A percentile compares a stretch with the other conserved stretches of the same genome.
Evolutionary conservation across 345 rosid species (phyloP).

Genomic region (Camelina neglecta): DNA sequence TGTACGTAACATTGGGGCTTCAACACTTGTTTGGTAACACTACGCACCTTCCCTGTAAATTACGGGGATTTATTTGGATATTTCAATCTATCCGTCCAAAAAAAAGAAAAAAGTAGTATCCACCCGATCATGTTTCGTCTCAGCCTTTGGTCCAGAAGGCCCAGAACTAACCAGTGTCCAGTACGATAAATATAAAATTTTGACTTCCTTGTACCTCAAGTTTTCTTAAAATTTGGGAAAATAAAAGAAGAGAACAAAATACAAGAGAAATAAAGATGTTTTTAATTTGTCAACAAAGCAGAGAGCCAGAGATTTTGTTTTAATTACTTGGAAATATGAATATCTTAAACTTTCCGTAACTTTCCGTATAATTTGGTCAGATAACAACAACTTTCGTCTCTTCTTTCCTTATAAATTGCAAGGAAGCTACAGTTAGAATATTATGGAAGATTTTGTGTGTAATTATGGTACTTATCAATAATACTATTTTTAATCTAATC

Average conservation of each 20-base stretch:
- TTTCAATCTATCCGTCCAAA: too few relatives aligned
- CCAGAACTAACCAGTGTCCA: not conserved
- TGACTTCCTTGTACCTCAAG: slow-evolving; percentile 35
- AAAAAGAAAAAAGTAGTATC: too few relatives aligned
- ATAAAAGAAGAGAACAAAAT: not conserved
- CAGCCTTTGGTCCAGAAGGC: not conserved
- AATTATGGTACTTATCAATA: not conserved
- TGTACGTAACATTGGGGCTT: not conserved
- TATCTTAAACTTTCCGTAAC: not conserved
- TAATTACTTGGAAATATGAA: not conserved
- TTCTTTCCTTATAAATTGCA: slow-evolving; percentile 1
- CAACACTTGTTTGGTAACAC: not conserved
- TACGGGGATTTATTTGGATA: too few relatives aligned
- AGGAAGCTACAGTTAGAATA: not conserved
- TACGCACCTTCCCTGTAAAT: too few relatives aligned
- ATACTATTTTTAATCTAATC: not conserved
- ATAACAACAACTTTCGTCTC: slow-evolving; percentile 1
- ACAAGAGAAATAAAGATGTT: not conserved
- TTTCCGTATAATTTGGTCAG: not conserved
- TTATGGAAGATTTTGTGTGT: slow-evolving; percentile 13
- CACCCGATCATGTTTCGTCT: not conserved
- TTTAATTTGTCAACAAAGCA: slow-evolving; percentile 3
- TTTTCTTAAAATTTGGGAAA: not conserved
- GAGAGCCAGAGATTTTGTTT: not conserved
- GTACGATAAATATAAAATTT: not conserved